These are phyloP conservation scores for Phytophthora ohioensis DNA, from an alignment of 352 stramenopile genomes.

Conservation along the genomic window DNA sequence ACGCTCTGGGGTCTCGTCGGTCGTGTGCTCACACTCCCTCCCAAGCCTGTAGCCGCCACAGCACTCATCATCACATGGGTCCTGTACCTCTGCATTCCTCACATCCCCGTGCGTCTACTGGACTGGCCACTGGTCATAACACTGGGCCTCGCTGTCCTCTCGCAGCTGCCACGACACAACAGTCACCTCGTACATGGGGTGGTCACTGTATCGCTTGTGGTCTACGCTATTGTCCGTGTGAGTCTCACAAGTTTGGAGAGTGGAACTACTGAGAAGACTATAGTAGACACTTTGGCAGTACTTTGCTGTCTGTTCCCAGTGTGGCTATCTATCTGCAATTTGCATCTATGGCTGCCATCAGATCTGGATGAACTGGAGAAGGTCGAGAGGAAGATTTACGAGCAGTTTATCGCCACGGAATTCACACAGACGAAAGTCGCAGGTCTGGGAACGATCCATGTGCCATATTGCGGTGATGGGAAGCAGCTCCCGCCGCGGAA, in stretches of 20 bases:
- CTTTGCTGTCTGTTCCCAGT: slow-evolving; percentile 57
- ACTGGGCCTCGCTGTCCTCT: slow-evolving; percentile 36
- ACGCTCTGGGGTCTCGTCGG: slow-evolving; percentile 64
- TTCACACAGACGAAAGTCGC: slow-evolving; percentile 64
- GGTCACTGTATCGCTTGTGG: slow-evolving; percentile 42
- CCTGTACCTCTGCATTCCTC: slow-evolving; percentile 66
- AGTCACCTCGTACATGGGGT: slow-evolving; percentile 38
- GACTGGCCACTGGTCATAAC: slow-evolving; percentile 74
- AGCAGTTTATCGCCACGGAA: slow-evolving; percentile 68
- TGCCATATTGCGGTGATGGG: slow-evolving; percentile 76
- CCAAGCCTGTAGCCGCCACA: slow-evolving; percentile 40
- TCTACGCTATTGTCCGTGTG: slow-evolving; percentile 59
- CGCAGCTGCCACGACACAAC: slow-evolving; percentile 37
- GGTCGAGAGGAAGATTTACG: slow-evolving; percentile 75
- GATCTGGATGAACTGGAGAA: slow-evolving; percentile 56
- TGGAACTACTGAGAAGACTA: slow-evolving; percentile 38
- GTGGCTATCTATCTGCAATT: slow-evolving; percentile 60
- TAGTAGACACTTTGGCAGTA: slow-evolving; percentile 50
- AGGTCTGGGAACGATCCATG: slow-evolving; percentile 76
- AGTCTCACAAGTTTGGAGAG: slow-evolving; percentile 52
- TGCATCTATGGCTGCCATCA: slow-evolving; percentile 69
- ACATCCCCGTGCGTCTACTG: slow-evolving; percentile 52
- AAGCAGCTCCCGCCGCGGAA: slow-evolving; percentile 59
- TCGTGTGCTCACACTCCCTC: slow-evolving; percentile 56
- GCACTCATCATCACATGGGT: slow-evolving; percentile 45